Evolutionary conservation across 345 rosid species (phyloP), one percentile per base, ranked within the genome.

Genomic region (Garcia nutans): DNA sequence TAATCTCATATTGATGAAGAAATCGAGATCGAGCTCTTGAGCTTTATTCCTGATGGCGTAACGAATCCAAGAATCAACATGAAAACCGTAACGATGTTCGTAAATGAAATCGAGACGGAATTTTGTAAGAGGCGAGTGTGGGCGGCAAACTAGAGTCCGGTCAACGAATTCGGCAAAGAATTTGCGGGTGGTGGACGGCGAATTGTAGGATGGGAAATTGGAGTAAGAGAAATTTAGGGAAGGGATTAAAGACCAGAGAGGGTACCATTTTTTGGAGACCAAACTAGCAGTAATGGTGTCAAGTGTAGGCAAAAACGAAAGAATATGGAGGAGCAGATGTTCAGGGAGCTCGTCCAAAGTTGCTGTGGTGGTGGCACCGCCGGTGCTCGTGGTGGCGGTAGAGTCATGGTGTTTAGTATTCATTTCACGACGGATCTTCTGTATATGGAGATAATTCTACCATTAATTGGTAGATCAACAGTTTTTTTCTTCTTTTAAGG

Each of bases 51-150:
- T 71, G 33, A 71, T 57, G 10, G 74, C 74, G 26, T 71, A 71
- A 57, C 74, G 74, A n/a, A 71, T 24, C 65, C 74, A 71, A 0
- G 74, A 71, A 57, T 71, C 74, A 20, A 71, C 74, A 71, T 57
- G 74, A 54, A 22, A 71, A 1, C 52, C n/a, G 45, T 19, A 71
- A 2, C 74, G 49, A 33, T 71, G 65, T n/a, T 71, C 74, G 26
- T 56, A 71, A 65, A 71, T 71, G 28, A 71, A 71, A 19, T 57
- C n/a, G 31, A 71, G 74, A 33, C 54, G 23, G 54, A 71, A 57
- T 71, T 37, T 71, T 9, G 3, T 2, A 12, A 57, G 74, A 44
- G 74, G 74, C 3, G 63, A 71, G 8, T 12, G 33, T 5, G 74
- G 23, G 19, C 50, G 26, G 31, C 19, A 42, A 19, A 71, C 20